Conservation (phyloP, 495 filamentous ascomycete genomes). For the Amniculicola lignicola region DNA sequence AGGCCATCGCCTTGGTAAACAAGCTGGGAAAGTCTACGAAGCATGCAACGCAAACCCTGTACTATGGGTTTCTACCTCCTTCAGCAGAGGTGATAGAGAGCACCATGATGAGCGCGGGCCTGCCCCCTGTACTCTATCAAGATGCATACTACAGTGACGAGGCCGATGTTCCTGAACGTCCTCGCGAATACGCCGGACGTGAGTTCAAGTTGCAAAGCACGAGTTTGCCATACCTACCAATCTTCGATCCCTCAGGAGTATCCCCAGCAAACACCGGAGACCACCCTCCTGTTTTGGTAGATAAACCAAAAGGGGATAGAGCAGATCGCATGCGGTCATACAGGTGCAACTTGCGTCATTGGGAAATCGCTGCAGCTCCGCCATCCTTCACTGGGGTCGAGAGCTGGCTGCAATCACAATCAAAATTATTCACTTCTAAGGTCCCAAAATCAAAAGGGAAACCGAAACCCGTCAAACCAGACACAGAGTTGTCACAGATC, state of each 20-base stretch:
- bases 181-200: slow-evolving; percentile 80
- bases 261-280: slow-evolving; percentile 56
- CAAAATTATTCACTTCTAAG: not conserved
- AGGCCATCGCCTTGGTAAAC: slow-evolving; percentile 9
- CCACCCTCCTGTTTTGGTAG: slow-evolving; percentile 45
- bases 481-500: slow-evolving; percentile 69
- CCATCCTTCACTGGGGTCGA: slow-evolving; percentile 70
- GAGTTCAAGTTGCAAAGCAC: slow-evolving; percentile 79
- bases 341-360: slow-evolving; percentile 56
- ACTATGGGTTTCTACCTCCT: slow-evolving; percentile 39
- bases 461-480: slow-evolving; percentile 11
- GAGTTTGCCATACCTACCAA: slow-evolving; percentile 70
- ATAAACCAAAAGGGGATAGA: slow-evolving; percentile 52
- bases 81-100: slow-evolving; percentile 33
- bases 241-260: slow-evolving; percentile 67
- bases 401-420: slow-evolving; percentile 55
- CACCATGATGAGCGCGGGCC: slow-evolving; percentile 37
- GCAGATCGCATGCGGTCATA: slow-evolving; percentile 49
- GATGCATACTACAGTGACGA: slow-evolving; percentile 87
- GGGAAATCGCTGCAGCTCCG: slow-evolving; percentile 64
- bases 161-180: slow-evolving; percentile 73
- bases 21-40: not conserved
- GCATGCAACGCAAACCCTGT: slow-evolving; percentile 25
- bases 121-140: slow-evolving; percentile 68
- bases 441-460: not conserved